Evolutionary conservation across 805 yeast species (phyloP).

Genomic region (Pichia ethanolica): DNA sequence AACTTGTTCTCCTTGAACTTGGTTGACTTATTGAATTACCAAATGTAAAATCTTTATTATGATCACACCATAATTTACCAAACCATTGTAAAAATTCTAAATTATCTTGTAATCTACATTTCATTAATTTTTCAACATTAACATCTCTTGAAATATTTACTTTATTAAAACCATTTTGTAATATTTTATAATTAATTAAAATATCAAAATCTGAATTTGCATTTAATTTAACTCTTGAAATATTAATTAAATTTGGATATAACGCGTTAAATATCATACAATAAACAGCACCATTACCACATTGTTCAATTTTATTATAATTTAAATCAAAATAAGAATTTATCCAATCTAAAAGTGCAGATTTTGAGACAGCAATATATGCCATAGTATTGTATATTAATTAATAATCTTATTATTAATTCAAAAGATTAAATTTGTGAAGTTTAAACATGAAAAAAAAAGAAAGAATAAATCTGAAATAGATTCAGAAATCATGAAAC

Average conservation of each 20-base stretch:
- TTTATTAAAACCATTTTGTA: slow-evolving; percentile 71
- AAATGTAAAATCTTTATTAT: slow-evolving; percentile 6
- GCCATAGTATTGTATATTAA: slow-evolving; percentile 9
- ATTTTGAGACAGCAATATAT: slow-evolving; percentile 64
- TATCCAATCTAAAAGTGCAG: slow-evolving; percentile 80
- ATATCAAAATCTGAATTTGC: slow-evolving; percentile 69
- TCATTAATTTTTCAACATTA: slow-evolving; percentile 74
- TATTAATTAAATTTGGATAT: slow-evolving; percentile 65
- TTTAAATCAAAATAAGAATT: slow-evolving; percentile 60
- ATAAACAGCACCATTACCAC: slow-evolving; percentile 94
- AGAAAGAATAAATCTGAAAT: too few relatives aligned
- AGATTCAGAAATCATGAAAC: too few relatives aligned
- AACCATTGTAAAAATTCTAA: slow-evolving; percentile 93
- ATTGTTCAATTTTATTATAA: slow-evolving; percentile 77
- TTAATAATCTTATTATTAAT: too few relatives aligned
- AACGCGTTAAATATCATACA: slow-evolving; percentile 88
- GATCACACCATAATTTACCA: slow-evolving; percentile 70
- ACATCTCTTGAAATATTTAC: slow-evolving; percentile 67
- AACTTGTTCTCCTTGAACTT: slow-evolving; percentile 5
- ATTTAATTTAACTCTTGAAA: slow-evolving; percentile 67
- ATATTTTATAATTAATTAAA: slow-evolving; percentile 71
- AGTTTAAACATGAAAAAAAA: too few relatives aligned
- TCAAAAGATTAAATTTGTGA: too few relatives aligned
- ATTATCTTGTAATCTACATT: slow-evolving; percentile 90
- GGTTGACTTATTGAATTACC: slow-evolving; percentile 2